phyloP scores from a whole-genome alignment of 2,329 filamentous ascomycete genomes.

The Aspergillus proliferans region DNA sequence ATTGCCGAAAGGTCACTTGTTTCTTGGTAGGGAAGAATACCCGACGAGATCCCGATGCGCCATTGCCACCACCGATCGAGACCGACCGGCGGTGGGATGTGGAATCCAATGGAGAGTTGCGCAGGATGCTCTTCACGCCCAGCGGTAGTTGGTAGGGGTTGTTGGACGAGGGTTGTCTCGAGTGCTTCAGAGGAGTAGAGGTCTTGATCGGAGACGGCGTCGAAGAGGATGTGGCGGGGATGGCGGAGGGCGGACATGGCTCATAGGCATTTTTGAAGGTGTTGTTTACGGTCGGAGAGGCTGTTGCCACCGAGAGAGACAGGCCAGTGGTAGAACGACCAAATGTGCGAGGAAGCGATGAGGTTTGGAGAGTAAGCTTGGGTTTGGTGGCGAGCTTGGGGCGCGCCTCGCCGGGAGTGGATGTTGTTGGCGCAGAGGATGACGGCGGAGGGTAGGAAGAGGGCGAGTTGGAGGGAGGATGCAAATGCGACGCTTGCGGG shows the following conservation, averaged over 20 bases:
- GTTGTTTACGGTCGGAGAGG: constrained; percentile 56
- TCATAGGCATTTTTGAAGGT: constrained; percentile 58
- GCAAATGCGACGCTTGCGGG: constrained; percentile 13
- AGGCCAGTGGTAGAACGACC: constrained; percentile 49
- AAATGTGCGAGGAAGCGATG: constrained; percentile 45
- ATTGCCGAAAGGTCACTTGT: constrained; percentile 50
- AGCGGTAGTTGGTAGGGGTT: constrained; percentile 39
- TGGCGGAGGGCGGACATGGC: constrained; percentile 31
- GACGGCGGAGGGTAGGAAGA: constrained; percentile 4
- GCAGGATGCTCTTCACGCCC: constrained; percentile 42
- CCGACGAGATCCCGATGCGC: constrained; percentile 27
- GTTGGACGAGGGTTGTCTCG: constrained; percentile 20
- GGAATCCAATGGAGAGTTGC: constrained; percentile 40
- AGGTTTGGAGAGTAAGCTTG: constrained; percentile 57
- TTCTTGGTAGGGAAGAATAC: constrained; percentile 51
- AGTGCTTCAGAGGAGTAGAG: constrained; percentile 18
- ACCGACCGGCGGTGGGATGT: constrained; percentile 34
- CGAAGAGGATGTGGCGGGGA: constrained; percentile 26
- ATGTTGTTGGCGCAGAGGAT: constrained; percentile 3
- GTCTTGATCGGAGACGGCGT: constrained; percentile 21
- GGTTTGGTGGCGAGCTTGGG: constrained; percentile 39
- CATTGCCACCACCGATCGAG: constrained; percentile 25
- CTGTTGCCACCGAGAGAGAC: constrained; percentile 43
- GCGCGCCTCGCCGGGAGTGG: constrained; percentile 4
- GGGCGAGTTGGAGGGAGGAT: constrained; percentile 1